Percentiles rank a stretch among this genome's conserved stretches.
phyloP scores from a whole-genome alignment of 495 filamentous ascomycete genomes.

The Jackrogersella minutella region DNA sequence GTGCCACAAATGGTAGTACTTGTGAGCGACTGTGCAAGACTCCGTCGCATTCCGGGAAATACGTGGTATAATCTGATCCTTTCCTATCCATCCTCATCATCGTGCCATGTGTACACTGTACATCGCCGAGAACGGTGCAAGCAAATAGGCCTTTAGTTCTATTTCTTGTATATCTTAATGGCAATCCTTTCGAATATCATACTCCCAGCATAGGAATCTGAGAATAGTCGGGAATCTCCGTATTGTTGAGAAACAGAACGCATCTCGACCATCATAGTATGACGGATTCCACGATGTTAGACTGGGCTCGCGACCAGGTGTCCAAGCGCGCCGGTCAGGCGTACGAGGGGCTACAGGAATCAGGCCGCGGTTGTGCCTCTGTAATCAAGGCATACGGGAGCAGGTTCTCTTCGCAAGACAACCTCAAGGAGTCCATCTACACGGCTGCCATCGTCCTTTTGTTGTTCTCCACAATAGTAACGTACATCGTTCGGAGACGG shows the following conservation, averaged over 20 bases:
- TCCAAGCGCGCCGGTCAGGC: conserved; percentile 4
- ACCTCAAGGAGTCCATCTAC: conserved; percentile 8
- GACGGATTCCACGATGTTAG: conserved; percentile 2
- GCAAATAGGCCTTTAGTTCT: background rate
- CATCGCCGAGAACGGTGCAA: conserved; percentile 25
- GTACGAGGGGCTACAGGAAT: conserved; percentile 10
- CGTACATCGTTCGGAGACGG: conserved; percentile 27
- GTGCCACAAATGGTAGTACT: background rate
- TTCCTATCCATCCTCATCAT: conserved; percentile 1
- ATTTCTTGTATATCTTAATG: conserved; percentile 13
- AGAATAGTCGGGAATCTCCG: background rate
- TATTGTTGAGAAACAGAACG: background rate
- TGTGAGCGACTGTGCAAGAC: background rate
- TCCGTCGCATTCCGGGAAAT: background rate
- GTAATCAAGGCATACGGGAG: conserved; percentile 10
- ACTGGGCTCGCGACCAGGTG: conserved; percentile 3
- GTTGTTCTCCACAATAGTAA: conserved; percentile 16
- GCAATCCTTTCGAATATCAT: background rate
- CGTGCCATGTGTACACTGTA: conserved; percentile 2
- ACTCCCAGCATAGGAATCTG: background rate
- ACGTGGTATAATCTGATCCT: background rate
- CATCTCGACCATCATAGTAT: background rate
- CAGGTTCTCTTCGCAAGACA: background rate
- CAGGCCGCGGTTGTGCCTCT: conserved; percentile 5
- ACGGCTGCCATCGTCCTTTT: conserved; percentile 20